Evolutionary conservation across 1,284 basidiomycete species (phyloP).

Genomic region (Rhodotorula sp.): DNA sequence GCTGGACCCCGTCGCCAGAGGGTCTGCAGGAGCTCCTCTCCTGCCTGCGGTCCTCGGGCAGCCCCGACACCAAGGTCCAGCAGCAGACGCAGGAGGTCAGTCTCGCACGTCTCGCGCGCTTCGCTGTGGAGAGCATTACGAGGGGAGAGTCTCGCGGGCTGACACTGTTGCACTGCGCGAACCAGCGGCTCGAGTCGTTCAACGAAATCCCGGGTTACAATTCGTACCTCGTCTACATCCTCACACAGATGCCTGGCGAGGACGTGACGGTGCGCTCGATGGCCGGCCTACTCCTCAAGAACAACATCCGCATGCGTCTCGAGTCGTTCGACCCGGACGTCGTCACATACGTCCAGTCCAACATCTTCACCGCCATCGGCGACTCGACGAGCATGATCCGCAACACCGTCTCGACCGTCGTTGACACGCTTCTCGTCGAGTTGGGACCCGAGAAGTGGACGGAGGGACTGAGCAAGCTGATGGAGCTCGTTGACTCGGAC

Average conservation of each 20-base stretch:
- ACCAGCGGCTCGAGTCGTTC: constrained; percentile 78
- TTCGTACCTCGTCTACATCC: constrained; percentile 92
- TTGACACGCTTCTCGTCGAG: constrained; percentile 82
- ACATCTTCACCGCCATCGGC: constrained; percentile 75
- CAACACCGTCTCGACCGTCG: constrained; percentile 84
- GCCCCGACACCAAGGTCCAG: constrained; percentile 51
- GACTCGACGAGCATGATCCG: constrained; percentile 80
- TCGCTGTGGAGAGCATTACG: not conserved
- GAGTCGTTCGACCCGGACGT: constrained; percentile 66
- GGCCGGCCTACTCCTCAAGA: constrained; percentile 96
- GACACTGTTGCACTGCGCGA: not conserved
- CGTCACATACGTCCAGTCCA: constrained; percentile 74
- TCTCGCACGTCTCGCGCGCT: not conserved
- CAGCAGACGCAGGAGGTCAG: constrained; percentile 22
- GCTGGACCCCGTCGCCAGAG: constrained; percentile 71
- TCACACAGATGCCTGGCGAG: constrained; percentile 75
- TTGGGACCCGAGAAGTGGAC: constrained; percentile 77
- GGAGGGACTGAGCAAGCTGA: constrained; percentile 79
- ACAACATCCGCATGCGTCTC: constrained; percentile 65
- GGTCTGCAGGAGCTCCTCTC: constrained; percentile 79
- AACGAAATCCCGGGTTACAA: constrained; percentile 85
- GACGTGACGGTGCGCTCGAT: constrained; percentile 89
- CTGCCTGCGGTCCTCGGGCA: constrained; percentile 58
- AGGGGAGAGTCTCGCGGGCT: not conserved
- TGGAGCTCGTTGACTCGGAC: constrained; percentile 70